phyloP scores from a whole-genome alignment of 768 basidiomycete species.

The Pulveroboletus ravenelii region DNA sequence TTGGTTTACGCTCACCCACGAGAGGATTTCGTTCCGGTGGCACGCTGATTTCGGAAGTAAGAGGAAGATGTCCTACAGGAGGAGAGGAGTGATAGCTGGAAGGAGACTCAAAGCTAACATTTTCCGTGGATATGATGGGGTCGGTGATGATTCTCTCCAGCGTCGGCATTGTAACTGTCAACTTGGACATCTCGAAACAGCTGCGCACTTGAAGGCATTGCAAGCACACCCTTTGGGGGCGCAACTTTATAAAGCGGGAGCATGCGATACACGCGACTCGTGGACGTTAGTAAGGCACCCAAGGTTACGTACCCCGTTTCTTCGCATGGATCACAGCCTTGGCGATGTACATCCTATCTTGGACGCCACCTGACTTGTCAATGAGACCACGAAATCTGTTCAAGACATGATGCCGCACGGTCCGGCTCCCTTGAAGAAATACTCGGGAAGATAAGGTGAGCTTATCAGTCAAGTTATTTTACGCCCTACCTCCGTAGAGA shows the following conservation, averaged over 20 bases:
- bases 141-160: constrained; percentile 31
- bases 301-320: constrained; percentile 20
- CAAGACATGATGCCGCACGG: background rate
- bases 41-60: constrained; percentile 3
- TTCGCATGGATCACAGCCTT: constrained; percentile 9
- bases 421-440: background rate
- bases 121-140: constrained; percentile 34
- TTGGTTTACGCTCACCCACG: constrained; percentile 21
- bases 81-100: constrained; percentile 8
- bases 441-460: background rate
- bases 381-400: background rate
- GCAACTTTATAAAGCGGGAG: constrained; percentile 22
- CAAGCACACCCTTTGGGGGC: background rate
- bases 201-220: constrained; percentile 7
- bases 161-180: constrained; percentile 13
- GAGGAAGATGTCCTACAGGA: constrained; percentile 19
- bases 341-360: background rate
- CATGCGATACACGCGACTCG: constrained; percentile 18
- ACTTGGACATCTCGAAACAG: background rate
- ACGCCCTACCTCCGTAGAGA: background rate
- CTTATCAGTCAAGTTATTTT: background rate
- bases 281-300: constrained; percentile 5
- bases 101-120: constrained; percentile 24
- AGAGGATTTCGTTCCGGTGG: constrained; percentile 34
- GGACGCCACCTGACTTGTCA: background rate